Conservation (phyloP, 2,329 filamentous ascomycete genomes). For the Phyllachora maydis region DNA sequence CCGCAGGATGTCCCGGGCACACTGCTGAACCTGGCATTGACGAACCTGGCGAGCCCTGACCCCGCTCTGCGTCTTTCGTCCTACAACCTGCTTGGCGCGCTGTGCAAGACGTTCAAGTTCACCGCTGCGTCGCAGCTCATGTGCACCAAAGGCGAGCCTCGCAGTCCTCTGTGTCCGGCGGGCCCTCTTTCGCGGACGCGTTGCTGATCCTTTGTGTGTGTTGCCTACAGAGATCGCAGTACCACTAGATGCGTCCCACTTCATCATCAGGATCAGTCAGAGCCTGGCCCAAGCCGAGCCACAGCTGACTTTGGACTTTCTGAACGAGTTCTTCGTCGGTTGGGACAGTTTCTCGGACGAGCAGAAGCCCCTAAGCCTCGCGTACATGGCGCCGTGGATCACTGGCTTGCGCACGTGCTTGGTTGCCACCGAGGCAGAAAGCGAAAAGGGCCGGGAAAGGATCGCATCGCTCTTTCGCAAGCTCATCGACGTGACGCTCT, state of each 20-base stretch:
- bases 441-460: constrained; percentile 45
- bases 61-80: constrained; percentile 38
- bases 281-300: constrained; percentile 41
- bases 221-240: constrained; percentile 35
- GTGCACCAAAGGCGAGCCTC: constrained; percentile 32
- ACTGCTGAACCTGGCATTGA: constrained; percentile 44
- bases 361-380: constrained; percentile 43
- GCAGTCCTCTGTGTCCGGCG: no score
- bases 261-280: constrained; percentile 45
- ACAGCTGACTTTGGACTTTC: constrained; percentile 45
- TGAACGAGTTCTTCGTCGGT: constrained; percentile 54
- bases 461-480: constrained; percentile 42
- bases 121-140: constrained; percentile 37
- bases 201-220: constrained; percentile 2
- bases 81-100: constrained; percentile 45
- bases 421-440: constrained; percentile 35
- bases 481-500: constrained; percentile 42
- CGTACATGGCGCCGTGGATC: constrained; percentile 53
- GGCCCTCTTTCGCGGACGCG: background rate
- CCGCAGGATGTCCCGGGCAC: constrained; percentile 53
- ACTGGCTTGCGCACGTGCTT: constrained; percentile 37
- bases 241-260: constrained; percentile 39
- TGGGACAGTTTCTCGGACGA: constrained; percentile 51
- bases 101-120: constrained; percentile 50
- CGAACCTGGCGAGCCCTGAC: constrained; percentile 43